Conservation (phyloP, 768 basidiomycete species). For the Myochromella boudieri region DNA sequence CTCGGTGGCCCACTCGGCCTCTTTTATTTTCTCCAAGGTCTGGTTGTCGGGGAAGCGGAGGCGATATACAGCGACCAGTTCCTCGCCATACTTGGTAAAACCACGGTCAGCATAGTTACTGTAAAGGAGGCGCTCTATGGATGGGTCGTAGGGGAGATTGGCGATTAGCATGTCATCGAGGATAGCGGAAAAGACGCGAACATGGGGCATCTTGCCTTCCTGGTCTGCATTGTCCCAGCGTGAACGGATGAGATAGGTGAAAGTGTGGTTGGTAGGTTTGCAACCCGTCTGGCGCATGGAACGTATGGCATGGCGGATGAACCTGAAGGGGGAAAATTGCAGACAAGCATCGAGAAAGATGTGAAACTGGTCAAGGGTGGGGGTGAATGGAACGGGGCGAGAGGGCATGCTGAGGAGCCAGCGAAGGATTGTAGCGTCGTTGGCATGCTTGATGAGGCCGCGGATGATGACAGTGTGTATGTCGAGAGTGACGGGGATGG, state of each 20-base stretch:
- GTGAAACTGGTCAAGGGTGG: conserved; percentile 56
- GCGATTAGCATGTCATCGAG: conserved; percentile 47
- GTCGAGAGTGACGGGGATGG: conserved; percentile 41
- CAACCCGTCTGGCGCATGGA: conserved; percentile 38
- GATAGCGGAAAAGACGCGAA: conserved; percentile 37
- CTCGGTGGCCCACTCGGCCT: conserved; percentile 12
- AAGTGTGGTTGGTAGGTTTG: conserved; percentile 45
- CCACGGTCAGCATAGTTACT: conserved; percentile 43
- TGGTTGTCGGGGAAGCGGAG: conserved; percentile 21
- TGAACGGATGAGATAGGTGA: conserved; percentile 47
- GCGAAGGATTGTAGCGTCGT: conserved; percentile 39
- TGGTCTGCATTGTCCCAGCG: conserved; percentile 30
- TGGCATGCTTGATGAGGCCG: conserved; percentile 44
- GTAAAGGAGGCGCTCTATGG: conserved; percentile 39
- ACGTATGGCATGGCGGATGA: conserved; percentile 34
- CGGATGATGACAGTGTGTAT: conserved; percentile 50
- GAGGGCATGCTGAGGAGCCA: conserved; percentile 58
- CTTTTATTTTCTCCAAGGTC: conserved; percentile 15
- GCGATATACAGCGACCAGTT: conserved; percentile 39
- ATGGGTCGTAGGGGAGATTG: conserved; percentile 42
- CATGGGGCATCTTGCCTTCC: conserved; percentile 27
- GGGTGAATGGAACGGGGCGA: conserved; percentile 43
- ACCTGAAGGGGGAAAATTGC: conserved; percentile 28
- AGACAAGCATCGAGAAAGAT: conserved; percentile 44
- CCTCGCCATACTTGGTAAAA: conserved; percentile 31